Base-by-base conservation (phyloP, 805 yeast genomes). In the Komagataella ulmi region DNA sequence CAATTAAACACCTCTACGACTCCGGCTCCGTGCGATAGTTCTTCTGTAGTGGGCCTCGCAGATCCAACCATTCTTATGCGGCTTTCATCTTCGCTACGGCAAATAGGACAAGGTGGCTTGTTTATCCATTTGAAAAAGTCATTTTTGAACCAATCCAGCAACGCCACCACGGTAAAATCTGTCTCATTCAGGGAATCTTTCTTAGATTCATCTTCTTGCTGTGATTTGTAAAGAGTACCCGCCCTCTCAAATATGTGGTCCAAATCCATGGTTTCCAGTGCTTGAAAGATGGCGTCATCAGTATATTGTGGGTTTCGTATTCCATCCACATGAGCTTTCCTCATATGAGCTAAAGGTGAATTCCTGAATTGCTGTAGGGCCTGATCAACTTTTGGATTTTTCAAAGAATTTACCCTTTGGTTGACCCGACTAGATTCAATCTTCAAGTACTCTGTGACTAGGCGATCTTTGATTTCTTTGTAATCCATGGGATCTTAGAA, bases 41-140 rank as follows among this genome's bases (percentile, higher is more conserved):
- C 62, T 51, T 82, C 88, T 14, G 65, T 68, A 0, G 58, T 52
- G 0, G 88, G 80, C 2, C 66, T 58, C 1, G 65, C 64, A 0
- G 66, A 61, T 0, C 80, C 79, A 0, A 65, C 51, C 0, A 62
- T 55, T 2, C 53, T 51, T 2, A 82, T 71, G 24, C 74, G 70
- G 17, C 65, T 61, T 51, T 69, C 67, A 4, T 69, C 70, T 2
- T 61, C 61, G 19, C 65, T 65, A 0, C 70, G 72, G 62, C 95
- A 85, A 0, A 50, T 50, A 0, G 68, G 61, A 57, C 96, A 87
- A 8, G 69, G 62, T 0, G 93, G 88, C 44, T 74, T 73, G 58
- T 85, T 84, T 7, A 87, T 81, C 98, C 98, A 91, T 24, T 66
- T 70, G 68, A 91, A 91, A 68, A 87, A 89, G 45, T 79, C 83